phyloP scores from a whole-genome alignment of 148 eudicot species.

The Camellia lanceoleosa region DNA sequence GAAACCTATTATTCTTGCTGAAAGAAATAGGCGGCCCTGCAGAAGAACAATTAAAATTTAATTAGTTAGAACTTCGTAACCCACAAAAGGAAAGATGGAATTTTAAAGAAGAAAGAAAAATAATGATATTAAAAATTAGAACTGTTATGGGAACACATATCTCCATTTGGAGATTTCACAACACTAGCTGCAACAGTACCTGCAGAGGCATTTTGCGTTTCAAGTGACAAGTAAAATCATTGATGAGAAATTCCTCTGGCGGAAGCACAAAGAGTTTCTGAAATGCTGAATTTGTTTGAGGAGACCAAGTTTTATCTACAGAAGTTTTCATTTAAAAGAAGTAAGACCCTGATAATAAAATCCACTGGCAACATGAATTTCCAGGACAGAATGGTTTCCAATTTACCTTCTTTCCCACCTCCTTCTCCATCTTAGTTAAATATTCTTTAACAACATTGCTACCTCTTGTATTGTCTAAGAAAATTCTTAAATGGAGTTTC shows the following conservation, averaged over 20 bases:
- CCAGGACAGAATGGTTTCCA: not conserved
- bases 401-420: conserved; percentile 94
- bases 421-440: conserved; percentile 89
- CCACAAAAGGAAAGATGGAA: not conserved
- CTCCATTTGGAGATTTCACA: not conserved
- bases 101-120: not conserved
- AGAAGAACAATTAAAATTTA: conserved; percentile 1
- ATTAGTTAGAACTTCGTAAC: not conserved
- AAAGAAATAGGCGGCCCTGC: conserved; percentile 95
- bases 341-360: not conserved
- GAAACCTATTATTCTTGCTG: conserved; percentile 91
- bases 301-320: conserved; percentile 81
- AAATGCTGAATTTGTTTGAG: conserved; percentile 94
- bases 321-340: conserved; percentile 13
- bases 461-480: conserved; percentile 75
- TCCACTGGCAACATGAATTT: conserved; percentile 5
- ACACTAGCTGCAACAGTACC: conserved; percentile 38
- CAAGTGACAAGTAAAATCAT: conserved; percentile 93
- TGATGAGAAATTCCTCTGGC: conserved; percentile 96
- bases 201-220: conserved; percentile 94
- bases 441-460: conserved; percentile 73
- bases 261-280: conserved; percentile 93
- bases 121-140: not conserved
- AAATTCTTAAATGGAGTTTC: conserved; percentile 78
- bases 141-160: not conserved